Evolutionary conservation across 106 monocot species (phyloP), one percentile per base, ranked within the genome.

Genomic region (Chionographis japonica): DNA sequence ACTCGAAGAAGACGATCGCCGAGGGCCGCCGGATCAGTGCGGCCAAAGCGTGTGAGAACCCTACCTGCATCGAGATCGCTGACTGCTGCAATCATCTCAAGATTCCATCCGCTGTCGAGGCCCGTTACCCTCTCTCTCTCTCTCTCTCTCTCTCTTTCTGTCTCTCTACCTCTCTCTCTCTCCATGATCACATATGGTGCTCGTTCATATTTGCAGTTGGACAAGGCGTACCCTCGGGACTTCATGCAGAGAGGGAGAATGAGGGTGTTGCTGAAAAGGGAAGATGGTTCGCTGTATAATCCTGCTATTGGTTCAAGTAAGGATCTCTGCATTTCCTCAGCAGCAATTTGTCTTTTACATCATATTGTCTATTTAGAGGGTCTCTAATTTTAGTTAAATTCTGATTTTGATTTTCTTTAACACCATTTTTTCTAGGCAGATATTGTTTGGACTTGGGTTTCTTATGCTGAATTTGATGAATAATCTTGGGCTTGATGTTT

Each of bases 211-310:
- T 60, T 73, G 59, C 66, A 98, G 97, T 18, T 82, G 42, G 95
- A 98, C 60, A 98, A 92, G 79, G 90, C 89, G 52, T 92, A 92
- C 50, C 89, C 92, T 40, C 72, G 97, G 61, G 97, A 90, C 58
- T 98, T 98, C 85, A 83, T 98, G 92, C 89, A 87, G 74, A 77
- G 75, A 35, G 97, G 92, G 16, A 84, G 97, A 55, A 87, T 98
- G 46, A 98, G 97, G 74, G 77, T 90, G 66, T 71, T 85, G 56
- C 67, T 92, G 58, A 98, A 87, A 65, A 85, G 58, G 40, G 92
- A 84, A 9, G 92, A 98, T 49, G 97, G 97, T 1, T 83, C 92
- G 13, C 67, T 78, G 12, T 73, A 55, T 19, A 92, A 92, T 68
- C 87, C 87, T 65, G 80, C 78, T 2, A 83, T 98, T 50, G 60